These are phyloP conservation scores for Eimeria mitis DNA, from an alignment of 169 alveolate genomes.

Conservation along the genomic window DNA sequence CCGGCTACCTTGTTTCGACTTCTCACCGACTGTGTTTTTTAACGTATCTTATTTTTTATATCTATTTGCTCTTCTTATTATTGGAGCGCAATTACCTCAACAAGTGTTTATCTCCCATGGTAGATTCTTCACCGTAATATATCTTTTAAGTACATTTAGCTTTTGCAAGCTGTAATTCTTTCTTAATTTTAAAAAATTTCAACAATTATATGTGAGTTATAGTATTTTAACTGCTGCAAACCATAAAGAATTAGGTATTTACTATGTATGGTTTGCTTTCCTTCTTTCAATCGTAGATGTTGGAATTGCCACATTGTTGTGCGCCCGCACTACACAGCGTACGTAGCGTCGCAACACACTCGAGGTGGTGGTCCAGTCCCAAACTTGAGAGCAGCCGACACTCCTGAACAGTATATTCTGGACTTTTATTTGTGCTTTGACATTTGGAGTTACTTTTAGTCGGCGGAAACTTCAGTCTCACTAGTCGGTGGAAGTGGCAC, in stretches of 20 bases:
- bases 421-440: background rate
- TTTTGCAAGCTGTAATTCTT: background rate
- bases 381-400: background rate
- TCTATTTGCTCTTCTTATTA: conserved; percentile 10
- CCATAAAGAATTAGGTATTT: background rate
- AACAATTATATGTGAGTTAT: background rate
- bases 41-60: background rate
- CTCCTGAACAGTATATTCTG: background rate
- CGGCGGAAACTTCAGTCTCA: background rate
- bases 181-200: background rate
- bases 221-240: background rate
- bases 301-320: too few species aligned
- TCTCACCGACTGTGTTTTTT: background rate
- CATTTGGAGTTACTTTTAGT: background rate
- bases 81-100: background rate
- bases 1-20: background rate
- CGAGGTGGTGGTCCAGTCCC: background rate
- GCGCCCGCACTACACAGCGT: too few species aligned
- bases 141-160: conserved; percentile 26
- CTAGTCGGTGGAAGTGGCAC: background rate
- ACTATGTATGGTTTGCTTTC: too few species aligned
- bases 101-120: background rate
- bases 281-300: too few species aligned
- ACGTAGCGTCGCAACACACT: background rate
- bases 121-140: conserved; percentile 22